A percentile compares a stretch with the other conserved stretches of the same genome.
These are phyloP conservation scores for Citrus australasica DNA, from an alignment of 345 rosid species.

Conservation along the genomic window DNA sequence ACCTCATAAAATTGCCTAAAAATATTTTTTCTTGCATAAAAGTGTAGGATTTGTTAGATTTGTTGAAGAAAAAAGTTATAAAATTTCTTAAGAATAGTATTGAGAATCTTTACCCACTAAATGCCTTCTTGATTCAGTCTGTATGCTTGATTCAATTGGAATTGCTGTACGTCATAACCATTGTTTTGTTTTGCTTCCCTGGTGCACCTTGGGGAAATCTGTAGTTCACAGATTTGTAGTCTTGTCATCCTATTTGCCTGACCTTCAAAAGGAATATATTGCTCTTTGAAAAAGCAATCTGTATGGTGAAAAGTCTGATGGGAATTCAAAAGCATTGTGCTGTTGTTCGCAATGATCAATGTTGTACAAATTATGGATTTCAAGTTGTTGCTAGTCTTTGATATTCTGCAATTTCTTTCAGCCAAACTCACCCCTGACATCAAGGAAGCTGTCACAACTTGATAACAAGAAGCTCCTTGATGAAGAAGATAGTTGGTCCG, in stretches of 20 bases:
- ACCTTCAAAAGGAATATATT: neutral
- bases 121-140: neutral
- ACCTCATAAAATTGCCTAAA: neutral
- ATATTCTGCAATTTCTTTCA: conserved; percentile 25
- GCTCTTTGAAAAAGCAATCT: neutral
- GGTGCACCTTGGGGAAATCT: neutral
- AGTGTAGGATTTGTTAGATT: neutral
- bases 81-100: neutral
- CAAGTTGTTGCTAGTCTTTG: conserved; percentile 4
- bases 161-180: neutral
- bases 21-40: neutral
- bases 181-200: neutral
- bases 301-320: neutral
- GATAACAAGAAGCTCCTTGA: conserved; percentile 61
- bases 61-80: neutral
- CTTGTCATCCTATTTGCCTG: neutral
- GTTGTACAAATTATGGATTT: neutral
- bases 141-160: neutral
- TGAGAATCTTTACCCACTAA: neutral
- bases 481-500: conserved; percentile 81
- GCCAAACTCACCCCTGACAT: conserved; percentile 45
- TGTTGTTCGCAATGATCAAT: neutral
- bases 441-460: conserved; percentile 52
- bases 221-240: neutral
- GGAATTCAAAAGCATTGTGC: neutral